A percentile compares a stretch with the other conserved stretches of the same genome.
phyloP scores from a whole-genome alignment of 306 rosid species.

The Trichosanthes truncata region DNA sequence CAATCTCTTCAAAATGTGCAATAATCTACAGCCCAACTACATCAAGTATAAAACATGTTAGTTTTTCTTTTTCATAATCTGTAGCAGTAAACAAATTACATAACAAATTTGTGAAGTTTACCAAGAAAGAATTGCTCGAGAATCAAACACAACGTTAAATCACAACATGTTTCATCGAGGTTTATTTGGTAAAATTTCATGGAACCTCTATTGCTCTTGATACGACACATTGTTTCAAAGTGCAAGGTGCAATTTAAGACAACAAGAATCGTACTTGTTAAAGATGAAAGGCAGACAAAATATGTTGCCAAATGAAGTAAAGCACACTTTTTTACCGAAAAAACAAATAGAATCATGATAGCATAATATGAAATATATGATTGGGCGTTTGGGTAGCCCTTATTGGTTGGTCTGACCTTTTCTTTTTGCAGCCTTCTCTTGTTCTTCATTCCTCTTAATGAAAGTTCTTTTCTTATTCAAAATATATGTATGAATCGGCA shows the following conservation, averaged over 20 bases:
- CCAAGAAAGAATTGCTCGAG: neutral
- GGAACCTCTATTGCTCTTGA: neutral
- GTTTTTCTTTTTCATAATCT: slow-evolving; percentile 7
- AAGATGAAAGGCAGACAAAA: neutral
- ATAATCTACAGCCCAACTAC: slow-evolving; percentile 82
- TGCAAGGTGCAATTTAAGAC: neutral
- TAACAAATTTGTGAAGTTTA: neutral
- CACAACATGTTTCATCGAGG: neutral
- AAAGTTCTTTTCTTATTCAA: neutral
- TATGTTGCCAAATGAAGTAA: neutral
- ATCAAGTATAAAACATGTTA: slow-evolving; percentile 22
- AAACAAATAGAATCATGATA: neutral
- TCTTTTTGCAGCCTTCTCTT: neutral
- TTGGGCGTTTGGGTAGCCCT: neutral
- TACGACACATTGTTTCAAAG: neutral
- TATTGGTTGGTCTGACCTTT: neutral
- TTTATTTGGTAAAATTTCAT: neutral
- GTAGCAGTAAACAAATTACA: slow-evolving; percentile 9
- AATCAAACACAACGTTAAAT: neutral
- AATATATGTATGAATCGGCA: neutral
- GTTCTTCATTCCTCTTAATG: neutral
- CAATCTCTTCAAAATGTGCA: slow-evolving; percentile 90
- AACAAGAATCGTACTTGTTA: neutral
- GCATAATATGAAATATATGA: neutral
- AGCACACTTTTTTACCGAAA: neutral